Base-by-base conservation (phyloP, 2,329 filamentous ascomycete species). In the Ophiostoma ulmi region DNA sequence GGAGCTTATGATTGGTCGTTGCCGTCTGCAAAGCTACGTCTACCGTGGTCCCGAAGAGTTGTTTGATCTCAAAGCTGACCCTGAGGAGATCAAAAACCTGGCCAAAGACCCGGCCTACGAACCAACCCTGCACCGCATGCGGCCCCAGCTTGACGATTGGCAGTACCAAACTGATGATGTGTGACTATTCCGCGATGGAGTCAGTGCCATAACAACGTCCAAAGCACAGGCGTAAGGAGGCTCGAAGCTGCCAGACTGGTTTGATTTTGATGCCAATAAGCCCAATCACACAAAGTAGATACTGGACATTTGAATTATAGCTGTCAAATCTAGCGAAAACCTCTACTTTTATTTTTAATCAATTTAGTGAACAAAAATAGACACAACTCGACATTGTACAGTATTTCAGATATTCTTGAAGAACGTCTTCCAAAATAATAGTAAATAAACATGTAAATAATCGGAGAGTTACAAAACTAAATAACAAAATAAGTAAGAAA, bases 41-140 rank as follows among this genome's bases (percentile, higher is more conserved):
- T 80, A 77, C 66, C 80, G 83, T 69, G 80, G 38, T 74, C 76
- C 81, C 0, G 83, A 85, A 71, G 81, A 85, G 74, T 75, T 85
- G 1, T 84, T 81, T 71, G 82, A 85, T 72, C 73, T 85, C 8
- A 77, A 81, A 5, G 73, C 73, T 0, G 83, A 85, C 74, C 81
- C 83, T 0, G 73, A 78, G 2, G 70, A 72, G 20, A 66, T 73
- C 22, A 68, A 68, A 22, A 73, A 75, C 68, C 66, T 71, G 13
- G 70, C 65, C 20, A 36, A 38, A 22, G 76, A 82, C n/a, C 70
- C 76, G 0, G 74, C 76, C 35, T 76, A 81, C 67, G 58, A 73
- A 31, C 72, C 74, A 6, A 72, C 78, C 1, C 72, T 84, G 39
- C 52, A 75, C 7, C 74, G 77, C 31, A 76, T 82, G 75, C 76